Percentiles rank a stretch among this genome's conserved stretches.
Evolutionary conservation across 2,329 filamentous ascomycete genomes (phyloP).

Genomic region (Colletotrichum chrysophilum): DNA sequence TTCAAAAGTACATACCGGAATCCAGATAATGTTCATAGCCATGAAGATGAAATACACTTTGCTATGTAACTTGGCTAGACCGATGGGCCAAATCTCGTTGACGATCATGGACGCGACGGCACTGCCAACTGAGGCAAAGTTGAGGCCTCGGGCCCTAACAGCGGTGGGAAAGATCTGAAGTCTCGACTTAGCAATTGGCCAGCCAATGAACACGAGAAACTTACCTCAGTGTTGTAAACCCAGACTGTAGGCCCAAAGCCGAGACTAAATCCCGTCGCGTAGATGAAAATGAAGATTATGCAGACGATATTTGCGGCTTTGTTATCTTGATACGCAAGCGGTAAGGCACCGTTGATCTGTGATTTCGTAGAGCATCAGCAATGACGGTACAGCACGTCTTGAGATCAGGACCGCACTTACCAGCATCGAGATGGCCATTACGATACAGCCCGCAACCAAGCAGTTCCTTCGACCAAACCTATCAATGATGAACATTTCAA

Average conservation of each 20-base stretch:
- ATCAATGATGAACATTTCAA: slow-evolving; percentile 64
- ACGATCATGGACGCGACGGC: slow-evolving; percentile 61
- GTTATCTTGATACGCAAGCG: slow-evolving; percentile 55
- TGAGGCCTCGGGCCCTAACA: slow-evolving; percentile 61
- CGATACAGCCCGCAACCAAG: slow-evolving; percentile 50
- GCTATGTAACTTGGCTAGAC: slow-evolving; percentile 53
- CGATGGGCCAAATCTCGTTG: slow-evolving; percentile 61
- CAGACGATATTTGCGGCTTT: slow-evolving; percentile 53
- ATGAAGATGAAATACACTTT: slow-evolving; percentile 65
- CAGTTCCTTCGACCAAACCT: slow-evolving; percentile 53
- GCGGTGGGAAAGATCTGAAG: slow-evolving; percentile 61
- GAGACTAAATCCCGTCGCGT: slow-evolving; percentile 62
- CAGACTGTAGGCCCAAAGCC: slow-evolving; percentile 62
- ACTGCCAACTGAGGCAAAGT: slow-evolving; percentile 58
- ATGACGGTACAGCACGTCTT: background rate
- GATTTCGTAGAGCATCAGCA: background rate
- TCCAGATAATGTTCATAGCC: slow-evolving; percentile 52
- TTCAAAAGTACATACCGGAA: slow-evolving; percentile 38
- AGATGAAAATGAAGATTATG: slow-evolving; percentile 62
- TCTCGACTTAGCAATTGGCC: background rate
- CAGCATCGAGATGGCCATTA: slow-evolving; percentile 60
- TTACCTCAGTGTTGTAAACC: slow-evolving; percentile 64
- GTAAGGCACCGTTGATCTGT: slow-evolving; percentile 60
- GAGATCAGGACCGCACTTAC: slow-evolving; percentile 36
- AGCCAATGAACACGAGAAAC: background rate